Base-by-base conservation (phyloP, 257 asterid species). In the Echium plantagineum region DNA sequence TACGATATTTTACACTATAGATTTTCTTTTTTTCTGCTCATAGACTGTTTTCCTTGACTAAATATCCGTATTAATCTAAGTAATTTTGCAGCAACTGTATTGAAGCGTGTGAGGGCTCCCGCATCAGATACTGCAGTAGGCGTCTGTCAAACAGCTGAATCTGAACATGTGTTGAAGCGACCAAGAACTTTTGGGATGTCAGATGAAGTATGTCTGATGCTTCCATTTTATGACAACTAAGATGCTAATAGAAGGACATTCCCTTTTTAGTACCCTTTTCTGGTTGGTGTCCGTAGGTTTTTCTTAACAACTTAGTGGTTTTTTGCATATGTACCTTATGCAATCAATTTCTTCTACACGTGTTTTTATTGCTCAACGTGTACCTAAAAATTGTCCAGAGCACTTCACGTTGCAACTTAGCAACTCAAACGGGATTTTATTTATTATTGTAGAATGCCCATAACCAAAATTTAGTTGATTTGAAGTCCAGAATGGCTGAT, bases 121-220 rank as follows among this genome's bases (percentile, higher is more conserved):
- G 71, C 85, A 62, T 59, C 77, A 46, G 77, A 77, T 63, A 80
- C 75, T 72, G 74, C 79, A 56, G 68, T 80, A 12, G 63, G 80
- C 71, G 86, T 80, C 73, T 80, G 77, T 63, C 89, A 77, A 65
- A 73, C 86, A 64, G 81, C 84, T 58, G 86, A 83, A 21, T 77
- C 89, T 3, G 89, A 79, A 17, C 80, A 75, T 57, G 78, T 77
- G 35, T 53, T 73, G 61, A 80, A 80, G 81, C 73, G 89, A 60
- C 7, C 84, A 57, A 73, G 86, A 68, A 78, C 84, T 61, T 78
- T 77, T 61, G 84, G 80, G 38, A 59, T 83, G 59, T 71, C 82
- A 57, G 86, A 80, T 67, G 86, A 83, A 65, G 89, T 83, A 77
- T 61, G 80, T 46, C 49, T 47, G 10, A 61, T 38, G 54, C 47